Percentiles rank a stretch among this genome's conserved stretches.
These are phyloP conservation scores for Graphilbum ipis-grandicollis DNA, from an alignment of 2,329 filamentous ascomycete species.

Conservation along the genomic window DNA sequence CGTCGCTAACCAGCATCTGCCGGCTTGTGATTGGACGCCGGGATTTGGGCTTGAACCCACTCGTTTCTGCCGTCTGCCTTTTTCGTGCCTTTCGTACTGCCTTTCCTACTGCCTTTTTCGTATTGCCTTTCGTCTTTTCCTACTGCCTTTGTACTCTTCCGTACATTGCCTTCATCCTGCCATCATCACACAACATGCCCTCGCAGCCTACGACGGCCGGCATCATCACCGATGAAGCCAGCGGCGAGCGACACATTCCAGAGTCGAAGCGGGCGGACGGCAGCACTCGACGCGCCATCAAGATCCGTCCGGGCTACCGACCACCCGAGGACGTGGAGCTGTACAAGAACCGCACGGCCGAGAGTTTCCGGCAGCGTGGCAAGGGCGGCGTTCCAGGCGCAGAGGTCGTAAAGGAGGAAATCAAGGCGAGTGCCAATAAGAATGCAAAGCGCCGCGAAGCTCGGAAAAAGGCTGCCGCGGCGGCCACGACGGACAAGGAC, in stretches of 20 bases:
- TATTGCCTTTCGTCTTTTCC: too few relatives aligned
- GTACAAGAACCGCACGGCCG: constrained; percentile 84
- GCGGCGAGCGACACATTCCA: constrained; percentile 77
- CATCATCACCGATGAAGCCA: constrained; percentile 58
- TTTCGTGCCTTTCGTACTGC: too few relatives aligned
- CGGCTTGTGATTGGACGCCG: constrained; percentile 19
- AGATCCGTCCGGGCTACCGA: constrained; percentile 80
- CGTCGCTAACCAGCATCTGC: constrained; percentile 10
- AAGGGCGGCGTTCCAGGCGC: constrained; percentile 61
- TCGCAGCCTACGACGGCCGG: constrained; percentile 34
- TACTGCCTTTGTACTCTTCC: too few relatives aligned
- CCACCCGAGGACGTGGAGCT: constrained; percentile 91
- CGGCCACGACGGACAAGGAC: constrained; percentile 6
- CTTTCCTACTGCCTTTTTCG: too few relatives aligned
- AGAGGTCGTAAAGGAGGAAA: constrained; percentile 34
- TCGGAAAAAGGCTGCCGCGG: constrained; percentile 12
- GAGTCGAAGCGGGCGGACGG: constrained; percentile 76
- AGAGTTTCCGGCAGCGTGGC: constrained; percentile 63
- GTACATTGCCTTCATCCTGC: too few relatives aligned
- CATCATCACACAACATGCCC: constrained; percentile 3
- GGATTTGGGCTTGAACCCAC: too few relatives aligned
- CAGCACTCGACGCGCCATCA: constrained; percentile 83
- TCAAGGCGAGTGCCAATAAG: constrained; percentile 46
- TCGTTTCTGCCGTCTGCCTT: too few relatives aligned
- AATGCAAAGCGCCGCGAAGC: constrained; percentile 75